These are phyloP conservation scores for Setomelanomma holmii DNA, from an alignment of 2,329 filamentous ascomycete genomes.

Conservation along the genomic window DNA sequence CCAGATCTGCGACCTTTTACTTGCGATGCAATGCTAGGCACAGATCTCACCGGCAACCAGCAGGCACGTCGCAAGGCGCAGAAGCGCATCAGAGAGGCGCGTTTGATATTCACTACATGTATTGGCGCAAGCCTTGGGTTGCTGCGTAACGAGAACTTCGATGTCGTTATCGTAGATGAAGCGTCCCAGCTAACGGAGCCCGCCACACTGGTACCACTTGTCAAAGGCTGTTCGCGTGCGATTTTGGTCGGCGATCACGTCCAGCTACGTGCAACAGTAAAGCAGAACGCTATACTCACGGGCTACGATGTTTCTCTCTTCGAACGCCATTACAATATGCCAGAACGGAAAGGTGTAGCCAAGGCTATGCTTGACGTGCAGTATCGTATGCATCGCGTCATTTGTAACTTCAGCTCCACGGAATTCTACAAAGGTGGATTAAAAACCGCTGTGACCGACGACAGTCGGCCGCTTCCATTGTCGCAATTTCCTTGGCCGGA, in stretches of 20 bases:
- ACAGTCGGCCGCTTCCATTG: slow-evolving; percentile 26
- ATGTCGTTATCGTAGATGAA: slow-evolving; percentile 55
- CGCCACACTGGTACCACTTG: slow-evolving; percentile 23
- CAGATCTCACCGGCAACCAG: slow-evolving; percentile 37
- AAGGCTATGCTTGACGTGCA: slow-evolving; percentile 56
- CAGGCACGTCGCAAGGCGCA: slow-evolving; percentile 45
- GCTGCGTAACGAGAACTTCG: slow-evolving; percentile 49
- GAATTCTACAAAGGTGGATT: slow-evolving; percentile 52
- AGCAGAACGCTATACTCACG: slow-evolving; percentile 42
- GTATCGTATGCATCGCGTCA: slow-evolving; percentile 53
- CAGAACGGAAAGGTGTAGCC: slow-evolving; percentile 15
- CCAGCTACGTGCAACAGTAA: slow-evolving; percentile 55
- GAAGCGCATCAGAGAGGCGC: slow-evolving; percentile 45
- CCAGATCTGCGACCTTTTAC: slow-evolving; percentile 25
- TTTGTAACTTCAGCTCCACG: slow-evolving; percentile 51
- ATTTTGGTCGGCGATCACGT: slow-evolving; percentile 58
- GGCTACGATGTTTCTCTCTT: slow-evolving; percentile 55
- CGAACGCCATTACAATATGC: slow-evolving; percentile 49
- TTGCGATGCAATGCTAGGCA: slow-evolving; percentile 44
- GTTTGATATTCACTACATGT: slow-evolving; percentile 56
- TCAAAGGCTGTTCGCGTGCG: slow-evolving; percentile 53
- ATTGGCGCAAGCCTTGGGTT: slow-evolving; percentile 53
- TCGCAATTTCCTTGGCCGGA: slow-evolving; percentile 30
- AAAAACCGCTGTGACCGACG: slow-evolving; percentile 39
- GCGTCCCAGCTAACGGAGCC: slow-evolving; percentile 58